phyloP scores from a whole-genome alignment of 305 asterid species.

The Plantago lanceolata region DNA sequence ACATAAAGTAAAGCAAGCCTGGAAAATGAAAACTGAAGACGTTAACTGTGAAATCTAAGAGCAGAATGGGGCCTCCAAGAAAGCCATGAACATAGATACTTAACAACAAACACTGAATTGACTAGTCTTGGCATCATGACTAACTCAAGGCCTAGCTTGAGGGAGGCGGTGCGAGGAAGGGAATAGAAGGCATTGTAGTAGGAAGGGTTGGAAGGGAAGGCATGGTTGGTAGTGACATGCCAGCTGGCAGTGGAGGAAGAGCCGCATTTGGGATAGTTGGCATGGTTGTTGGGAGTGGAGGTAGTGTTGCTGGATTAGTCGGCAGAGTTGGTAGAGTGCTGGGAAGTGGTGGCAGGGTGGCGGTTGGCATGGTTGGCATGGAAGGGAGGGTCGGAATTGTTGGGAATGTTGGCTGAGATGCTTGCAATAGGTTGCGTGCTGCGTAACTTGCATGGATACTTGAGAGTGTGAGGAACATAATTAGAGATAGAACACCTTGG shows the following conservation, averaged over 20 bases:
- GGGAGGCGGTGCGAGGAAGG: constrained; percentile 27
- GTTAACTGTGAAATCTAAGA: too few relatives aligned
- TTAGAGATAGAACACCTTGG: background rate
- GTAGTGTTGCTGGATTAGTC: background rate
- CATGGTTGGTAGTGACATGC: constrained; percentile 17
- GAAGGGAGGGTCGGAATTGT: constrained; percentile 22
- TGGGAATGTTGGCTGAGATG: constrained; percentile 24
- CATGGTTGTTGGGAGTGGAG: constrained; percentile 3
- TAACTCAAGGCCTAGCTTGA: constrained; percentile 12
- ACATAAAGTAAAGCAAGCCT: too few relatives aligned
- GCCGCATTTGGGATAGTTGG: constrained; percentile 26
- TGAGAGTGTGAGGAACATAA: constrained; percentile 15
- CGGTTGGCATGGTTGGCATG: constrained; percentile 23
- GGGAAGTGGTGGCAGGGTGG: background rate
- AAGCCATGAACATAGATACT: background rate
- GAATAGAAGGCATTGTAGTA: constrained; percentile 18
- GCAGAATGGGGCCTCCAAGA: background rate
- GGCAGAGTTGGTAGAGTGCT: background rate
- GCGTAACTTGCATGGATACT: constrained; percentile 15
- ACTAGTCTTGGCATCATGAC: background rate
- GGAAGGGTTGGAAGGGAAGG: constrained; percentile 24
- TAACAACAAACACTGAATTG: background rate
- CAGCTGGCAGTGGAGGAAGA: constrained; percentile 30
- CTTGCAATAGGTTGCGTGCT: constrained; percentile 22
- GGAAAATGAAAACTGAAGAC: too few relatives aligned